Evolutionary conservation across 306 rosid genomes (phyloP).

Genomic region (Adenanthera pavonina): DNA sequence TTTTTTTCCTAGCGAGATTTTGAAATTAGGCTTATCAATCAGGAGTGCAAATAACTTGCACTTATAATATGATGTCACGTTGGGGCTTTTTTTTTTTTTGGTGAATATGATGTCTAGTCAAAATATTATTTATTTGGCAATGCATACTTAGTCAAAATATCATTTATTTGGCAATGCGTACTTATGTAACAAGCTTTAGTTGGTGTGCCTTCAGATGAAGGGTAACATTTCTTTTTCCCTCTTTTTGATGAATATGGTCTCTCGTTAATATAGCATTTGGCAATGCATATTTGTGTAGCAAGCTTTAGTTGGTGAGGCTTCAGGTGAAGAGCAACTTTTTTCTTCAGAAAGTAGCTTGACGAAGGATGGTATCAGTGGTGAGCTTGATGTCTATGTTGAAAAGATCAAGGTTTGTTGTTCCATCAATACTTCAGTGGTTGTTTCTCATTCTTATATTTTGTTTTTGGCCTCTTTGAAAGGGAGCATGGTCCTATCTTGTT

Average conservation of each 20-base stretch:
- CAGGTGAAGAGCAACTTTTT: constrained; percentile 90
- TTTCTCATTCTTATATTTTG: constrained; percentile 7
- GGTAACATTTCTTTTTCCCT: constrained; percentile 60
- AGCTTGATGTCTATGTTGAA: constrained; percentile 65
- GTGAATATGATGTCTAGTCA: constrained; percentile 23
- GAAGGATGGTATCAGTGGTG: constrained; percentile 62
- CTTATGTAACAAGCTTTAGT: constrained; percentile 82
- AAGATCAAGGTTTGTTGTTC: constrained; percentile 70
- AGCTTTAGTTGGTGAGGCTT: constrained; percentile 93
- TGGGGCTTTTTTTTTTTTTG: neutral
- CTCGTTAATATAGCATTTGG: constrained; percentile 29
- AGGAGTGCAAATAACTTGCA: constrained; percentile 16
- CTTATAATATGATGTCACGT: constrained; percentile 37
- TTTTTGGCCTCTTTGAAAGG: constrained; percentile 23
- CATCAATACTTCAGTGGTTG: constrained; percentile 8
- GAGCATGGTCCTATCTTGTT: constrained; percentile 27
- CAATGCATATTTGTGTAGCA: constrained; percentile 59
- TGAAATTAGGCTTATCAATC: constrained; percentile 34
- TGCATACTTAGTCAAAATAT: constrained; percentile 22
- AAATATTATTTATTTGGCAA: constrained; percentile 22
- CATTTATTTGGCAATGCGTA: constrained; percentile 33
- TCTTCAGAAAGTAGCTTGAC: constrained; percentile 63
- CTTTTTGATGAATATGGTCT: constrained; percentile 20
- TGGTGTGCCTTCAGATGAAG: constrained; percentile 81
- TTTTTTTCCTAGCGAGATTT: constrained; percentile 1